These are phyloP conservation scores for Trametes cubensis DNA, from an alignment of 768 basidiomycete species.

Conservation along the genomic window DNA sequence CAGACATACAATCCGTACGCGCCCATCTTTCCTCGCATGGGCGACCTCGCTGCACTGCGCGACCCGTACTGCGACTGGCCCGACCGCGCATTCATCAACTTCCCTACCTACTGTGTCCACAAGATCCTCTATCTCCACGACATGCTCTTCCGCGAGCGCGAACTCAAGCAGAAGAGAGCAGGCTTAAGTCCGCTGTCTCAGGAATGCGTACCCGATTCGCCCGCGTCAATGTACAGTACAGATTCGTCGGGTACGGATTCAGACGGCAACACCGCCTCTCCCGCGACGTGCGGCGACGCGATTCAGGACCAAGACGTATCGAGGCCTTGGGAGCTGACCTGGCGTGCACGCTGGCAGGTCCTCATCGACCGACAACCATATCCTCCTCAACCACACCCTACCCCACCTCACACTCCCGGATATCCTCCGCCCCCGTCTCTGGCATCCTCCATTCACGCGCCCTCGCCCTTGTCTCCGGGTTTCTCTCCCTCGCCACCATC, in stretches of 20 bases:
- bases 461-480: not conserved
- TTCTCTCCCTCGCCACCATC: not conserved
- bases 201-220: conserved; percentile 6
- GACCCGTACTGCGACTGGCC: conserved; percentile 13
- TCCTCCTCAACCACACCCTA: not conserved
- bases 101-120: conserved; percentile 8
- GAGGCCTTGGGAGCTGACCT: conserved; percentile 7
- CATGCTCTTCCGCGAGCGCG: conserved; percentile 7
- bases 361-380: conserved; percentile 6
- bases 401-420: not conserved
- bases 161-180: not conserved
- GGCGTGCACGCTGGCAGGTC: conserved; percentile 16
- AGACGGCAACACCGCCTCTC: not conserved
- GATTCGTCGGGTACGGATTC: not conserved
- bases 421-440: not conserved
- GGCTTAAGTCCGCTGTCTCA: not conserved
- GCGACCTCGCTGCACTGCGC: conserved; percentile 14
- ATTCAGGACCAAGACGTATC: not conserved
- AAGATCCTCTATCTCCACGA: conserved; percentile 11
- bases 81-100: conserved; percentile 14
- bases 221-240: conserved; percentile 9
- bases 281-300: not conserved
- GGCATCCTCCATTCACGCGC: not conserved
- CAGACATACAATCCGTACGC: conserved; percentile 8
- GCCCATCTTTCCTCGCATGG: conserved; percentile 17